phyloP scores from a whole-genome alignment of 805 yeast genomes.

The Scheffersomyces ergatensis region DNA sequence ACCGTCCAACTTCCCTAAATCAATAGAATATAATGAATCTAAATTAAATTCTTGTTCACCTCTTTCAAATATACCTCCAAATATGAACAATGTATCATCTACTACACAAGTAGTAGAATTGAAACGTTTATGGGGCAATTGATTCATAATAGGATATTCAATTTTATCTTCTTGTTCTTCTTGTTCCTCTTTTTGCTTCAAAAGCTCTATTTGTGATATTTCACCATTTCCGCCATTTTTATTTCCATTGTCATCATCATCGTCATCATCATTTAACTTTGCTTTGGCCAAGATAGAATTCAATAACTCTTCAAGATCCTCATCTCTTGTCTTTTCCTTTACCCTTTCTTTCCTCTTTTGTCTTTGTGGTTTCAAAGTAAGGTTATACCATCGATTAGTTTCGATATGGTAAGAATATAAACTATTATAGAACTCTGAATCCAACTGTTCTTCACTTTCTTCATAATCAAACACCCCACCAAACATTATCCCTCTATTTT shows the following conservation, averaged over 20 bases:
- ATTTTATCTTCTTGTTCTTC: conserved; percentile 38
- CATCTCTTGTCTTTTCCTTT: conserved; percentile 60
- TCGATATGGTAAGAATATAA: conserved; percentile 81
- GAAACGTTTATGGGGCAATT: conserved; percentile 85
- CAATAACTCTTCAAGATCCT: conserved; percentile 78
- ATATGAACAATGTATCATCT: conserved; percentile 79
- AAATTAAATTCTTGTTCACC: conserved; percentile 84
- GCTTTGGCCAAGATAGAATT: conserved; percentile 72
- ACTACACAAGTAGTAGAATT: conserved; percentile 82
- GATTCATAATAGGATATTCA: conserved; percentile 55
- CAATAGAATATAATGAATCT: conserved; percentile 84
- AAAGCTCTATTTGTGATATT: conserved; percentile 31
- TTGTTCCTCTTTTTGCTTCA: conserved; percentile 34
- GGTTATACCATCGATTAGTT: conserved; percentile 82
- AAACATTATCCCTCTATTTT: conserved; percentile 87
- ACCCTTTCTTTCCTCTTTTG: conserved; percentile 41
- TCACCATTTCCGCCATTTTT: conserved; percentile 22
- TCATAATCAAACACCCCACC: conserved; percentile 96
- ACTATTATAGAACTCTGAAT: conserved; percentile 79
- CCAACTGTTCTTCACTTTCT: conserved; percentile 90
- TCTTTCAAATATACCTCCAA: conserved; percentile 86
- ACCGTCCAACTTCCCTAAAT: conserved; percentile 84
- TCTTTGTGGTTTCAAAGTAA: conserved; percentile 61
- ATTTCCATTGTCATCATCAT: conserved; percentile 38
- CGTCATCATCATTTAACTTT: conserved; percentile 61